Evolutionary conservation across 257 asterid genomes (phyloP).

Genomic region (Prunella vulgaris): DNA sequence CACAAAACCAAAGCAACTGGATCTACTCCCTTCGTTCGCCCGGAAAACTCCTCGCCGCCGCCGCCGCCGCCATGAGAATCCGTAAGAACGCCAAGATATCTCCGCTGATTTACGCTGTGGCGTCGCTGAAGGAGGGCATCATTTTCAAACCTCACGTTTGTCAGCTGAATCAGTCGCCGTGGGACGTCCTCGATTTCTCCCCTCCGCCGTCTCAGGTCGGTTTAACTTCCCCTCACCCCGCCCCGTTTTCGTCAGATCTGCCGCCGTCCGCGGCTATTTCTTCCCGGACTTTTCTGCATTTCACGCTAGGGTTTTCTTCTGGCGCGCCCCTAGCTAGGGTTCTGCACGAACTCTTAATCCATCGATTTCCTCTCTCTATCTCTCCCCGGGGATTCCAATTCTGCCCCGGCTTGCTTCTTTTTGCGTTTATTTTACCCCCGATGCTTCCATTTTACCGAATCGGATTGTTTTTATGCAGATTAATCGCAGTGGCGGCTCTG

Average conservation of each 20-base stretch:
- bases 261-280: background rate
- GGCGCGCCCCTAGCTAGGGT: constrained; percentile 48
- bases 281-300: constrained; percentile 19
- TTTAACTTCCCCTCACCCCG: background rate
- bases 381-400: constrained; percentile 9
- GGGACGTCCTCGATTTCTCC: constrained; percentile 72
- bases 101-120: constrained; percentile 27
- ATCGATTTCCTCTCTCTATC: constrained; percentile 20
- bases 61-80: constrained; percentile 50
- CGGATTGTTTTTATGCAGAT: constrained; percentile 35
- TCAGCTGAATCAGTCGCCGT: constrained; percentile 57
- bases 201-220: constrained; percentile 40
- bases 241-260: constrained; percentile 31
- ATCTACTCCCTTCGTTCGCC: constrained; percentile 27
- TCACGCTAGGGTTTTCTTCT: constrained; percentile 52
- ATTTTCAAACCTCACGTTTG: constrained; percentile 32
- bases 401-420: constrained; percentile 11
- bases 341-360: constrained; percentile 28
- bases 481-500: constrained; percentile 14
- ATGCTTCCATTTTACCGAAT: constrained; percentile 25
- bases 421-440: constrained; percentile 16
- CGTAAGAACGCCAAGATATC: constrained; percentile 46
- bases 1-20: constrained; percentile 23
- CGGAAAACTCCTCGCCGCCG: background rate
- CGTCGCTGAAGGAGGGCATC: constrained; percentile 20